These are phyloP conservation scores for Ophiocordyceps camponoti-saundersi DNA, from an alignment of 2,329 filamentous ascomycete species.

Conservation along the genomic window DNA sequence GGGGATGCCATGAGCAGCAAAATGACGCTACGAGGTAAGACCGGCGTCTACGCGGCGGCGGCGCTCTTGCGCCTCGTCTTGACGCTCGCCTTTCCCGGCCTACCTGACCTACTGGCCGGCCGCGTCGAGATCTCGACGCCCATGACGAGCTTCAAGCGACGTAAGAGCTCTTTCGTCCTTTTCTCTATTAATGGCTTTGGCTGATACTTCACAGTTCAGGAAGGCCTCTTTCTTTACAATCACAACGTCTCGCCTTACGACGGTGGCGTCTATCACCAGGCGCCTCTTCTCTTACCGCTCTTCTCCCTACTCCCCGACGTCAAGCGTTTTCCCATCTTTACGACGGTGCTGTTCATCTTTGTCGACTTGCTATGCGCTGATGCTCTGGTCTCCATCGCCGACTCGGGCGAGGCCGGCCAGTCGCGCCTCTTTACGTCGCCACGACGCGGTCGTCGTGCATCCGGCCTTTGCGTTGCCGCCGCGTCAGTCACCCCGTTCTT, in stretches of 20 bases:
- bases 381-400: slow-evolving; percentile 62
- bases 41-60: slow-evolving; percentile 54
- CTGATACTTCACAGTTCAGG: slow-evolving; percentile 51
- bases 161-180: slow-evolving; percentile 30
- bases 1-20: slow-evolving; percentile 18
- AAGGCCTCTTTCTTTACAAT: slow-evolving; percentile 89
- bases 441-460: slow-evolving; percentile 58
- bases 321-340: slow-evolving; percentile 49
- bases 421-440: slow-evolving; percentile 65
- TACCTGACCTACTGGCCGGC: slow-evolving; percentile 72
- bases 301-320: slow-evolving; percentile 75
- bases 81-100: slow-evolving; percentile 62
- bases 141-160: slow-evolving; percentile 92
- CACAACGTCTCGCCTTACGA: slow-evolving; percentile 96
- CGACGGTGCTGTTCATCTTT: slow-evolving; percentile 61
- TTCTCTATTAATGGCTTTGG: background rate
- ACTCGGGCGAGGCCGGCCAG: slow-evolving; percentile 61
- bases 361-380: slow-evolving; percentile 72
- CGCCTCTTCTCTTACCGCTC: slow-evolving; percentile 75
- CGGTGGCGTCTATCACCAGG: slow-evolving; percentile 69
- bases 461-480: slow-evolving; percentile 58
- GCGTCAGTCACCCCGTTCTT: slow-evolving; percentile 42
- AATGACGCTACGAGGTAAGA: slow-evolving; percentile 24
- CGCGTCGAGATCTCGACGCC: slow-evolving; percentile 95
- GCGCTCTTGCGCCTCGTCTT: slow-evolving; percentile 65